A percentile compares a stretch with the other conserved stretches of the same genome.
These are phyloP conservation scores for Sisymbrium irio DNA, from an alignment of 345 rosid species.

Conservation along the genomic window DNA sequence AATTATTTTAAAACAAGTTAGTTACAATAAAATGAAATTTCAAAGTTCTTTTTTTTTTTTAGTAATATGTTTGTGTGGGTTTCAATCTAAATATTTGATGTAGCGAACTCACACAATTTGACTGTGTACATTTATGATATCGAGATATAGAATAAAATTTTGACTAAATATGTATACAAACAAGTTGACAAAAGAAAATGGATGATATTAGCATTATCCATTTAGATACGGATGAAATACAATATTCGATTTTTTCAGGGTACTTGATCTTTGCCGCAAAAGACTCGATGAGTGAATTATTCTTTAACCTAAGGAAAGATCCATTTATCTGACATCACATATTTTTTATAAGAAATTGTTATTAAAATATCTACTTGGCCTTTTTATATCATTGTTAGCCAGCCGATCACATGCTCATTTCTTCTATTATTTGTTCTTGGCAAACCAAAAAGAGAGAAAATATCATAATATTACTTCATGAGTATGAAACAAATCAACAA, in stretches of 20 bases:
- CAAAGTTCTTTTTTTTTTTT: too few species aligned
- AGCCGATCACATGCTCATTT: slow-evolving; percentile 25
- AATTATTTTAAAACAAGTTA: too few species aligned
- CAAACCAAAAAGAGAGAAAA: neutral
- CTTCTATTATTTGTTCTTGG: slow-evolving; percentile 9
- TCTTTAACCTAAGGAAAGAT: slow-evolving; percentile 16
- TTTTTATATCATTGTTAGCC: slow-evolving; percentile 20
- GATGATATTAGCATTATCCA: neutral
- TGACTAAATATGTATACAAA: too few species aligned
- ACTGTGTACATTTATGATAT: too few species aligned
- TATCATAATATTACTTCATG: neutral
- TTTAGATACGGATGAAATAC: neutral
- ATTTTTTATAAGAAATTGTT: neutral
- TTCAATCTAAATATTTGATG: too few species aligned
- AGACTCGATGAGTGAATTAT: neutral
- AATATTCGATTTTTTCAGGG: neutral
- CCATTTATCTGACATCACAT: slow-evolving; percentile 27
- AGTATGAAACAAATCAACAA: neutral
- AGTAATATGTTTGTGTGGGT: too few species aligned
- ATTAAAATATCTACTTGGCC: slow-evolving; percentile 20
- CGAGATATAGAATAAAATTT: too few species aligned
- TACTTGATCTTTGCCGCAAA: neutral
- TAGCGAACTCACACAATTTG: too few species aligned
- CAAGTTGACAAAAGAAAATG: neutral
- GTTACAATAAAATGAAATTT: too few species aligned